These are phyloP conservation scores for Sporisorium graminicola DNA, from an alignment of 1,284 basidiomycete genomes.

Conservation along the genomic window DNA sequence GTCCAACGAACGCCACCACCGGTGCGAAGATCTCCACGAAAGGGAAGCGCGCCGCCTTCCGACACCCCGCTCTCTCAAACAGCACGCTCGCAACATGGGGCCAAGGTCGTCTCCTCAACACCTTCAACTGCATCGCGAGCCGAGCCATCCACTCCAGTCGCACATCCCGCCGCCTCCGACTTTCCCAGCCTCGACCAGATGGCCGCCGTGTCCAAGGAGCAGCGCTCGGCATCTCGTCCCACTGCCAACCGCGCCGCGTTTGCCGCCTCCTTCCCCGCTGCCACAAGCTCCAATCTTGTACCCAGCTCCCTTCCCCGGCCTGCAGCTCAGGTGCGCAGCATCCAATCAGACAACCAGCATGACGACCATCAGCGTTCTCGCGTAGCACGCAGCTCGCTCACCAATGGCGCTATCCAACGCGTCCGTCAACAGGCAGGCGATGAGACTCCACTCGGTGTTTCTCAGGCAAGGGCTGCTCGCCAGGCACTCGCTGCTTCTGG, in stretches of 20 bases:
- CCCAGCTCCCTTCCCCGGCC: conserved; percentile 43
- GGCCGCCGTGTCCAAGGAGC: conserved; percentile 45
- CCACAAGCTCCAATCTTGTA: conserved; percentile 18
- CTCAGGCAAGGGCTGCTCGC: conserved; percentile 34
- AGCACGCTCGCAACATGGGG: conserved; percentile 15
- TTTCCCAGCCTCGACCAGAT: conserved; percentile 51
- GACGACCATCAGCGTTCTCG: conserved; percentile 27
- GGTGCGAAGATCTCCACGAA: conserved; percentile 37
- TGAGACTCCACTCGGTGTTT: conserved; percentile 46
- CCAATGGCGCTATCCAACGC: conserved; percentile 42
- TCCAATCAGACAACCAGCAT: background rate
- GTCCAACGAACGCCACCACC: conserved; percentile 41
- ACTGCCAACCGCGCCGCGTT: conserved; percentile 32
- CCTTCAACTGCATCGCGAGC: conserved; percentile 19
- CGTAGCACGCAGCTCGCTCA: conserved; percentile 37
- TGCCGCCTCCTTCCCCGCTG: conserved; percentile 28
- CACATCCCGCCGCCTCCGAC: conserved; percentile 17
- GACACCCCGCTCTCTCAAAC: conserved; percentile 15
- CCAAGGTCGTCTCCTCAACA: conserved; percentile 18
- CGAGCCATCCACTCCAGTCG: conserved; percentile 31
- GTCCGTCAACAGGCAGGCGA: conserved; percentile 44
- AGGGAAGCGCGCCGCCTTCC: conserved; percentile 13
- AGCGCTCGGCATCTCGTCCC: conserved; percentile 32
- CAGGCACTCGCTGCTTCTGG: conserved; percentile 15
- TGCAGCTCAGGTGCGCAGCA: conserved; percentile 20